Evolutionary conservation across 2,329 filamentous ascomycete species (phyloP), one percentile per base, ranked within the genome.

Genomic region (Paramyrothecium sp.): DNA sequence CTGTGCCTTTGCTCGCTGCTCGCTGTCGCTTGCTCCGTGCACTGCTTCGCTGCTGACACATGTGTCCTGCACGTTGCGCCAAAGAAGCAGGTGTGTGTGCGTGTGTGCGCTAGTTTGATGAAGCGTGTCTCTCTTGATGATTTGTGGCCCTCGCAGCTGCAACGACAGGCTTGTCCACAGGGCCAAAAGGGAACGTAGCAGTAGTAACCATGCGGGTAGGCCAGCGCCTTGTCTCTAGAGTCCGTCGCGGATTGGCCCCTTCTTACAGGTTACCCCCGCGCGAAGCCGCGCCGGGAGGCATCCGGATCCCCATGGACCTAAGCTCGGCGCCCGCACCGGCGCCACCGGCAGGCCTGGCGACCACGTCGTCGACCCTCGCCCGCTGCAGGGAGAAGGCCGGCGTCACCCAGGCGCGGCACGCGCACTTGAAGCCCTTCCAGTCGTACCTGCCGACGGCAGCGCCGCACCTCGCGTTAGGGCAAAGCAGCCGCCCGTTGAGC

Each of bases 381-480:
- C 88, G 90, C 55, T 92, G 89, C 60, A 98, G 79, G 60, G 90
- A 94, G 71, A 99, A 95, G 1, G 90, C 93, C 10, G 95, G 94
- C 53, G 92, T 90, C 21, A 97, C 83, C 94, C 95, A 98, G 60
- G 89, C 86, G 41, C 89, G 87, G 73, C 95, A 99, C 69, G 87
- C 95, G 76, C 95, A 99, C 71, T 87, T 88, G 81, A 97, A 89
- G 16, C 95, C 95, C 71, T 96, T 92, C 95, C 95, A 99, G 54
- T 94, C 90, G 70, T 97, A 99, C 66, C 95, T 90, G 44, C 95
- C 95, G 51, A 98, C 86, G 54, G 91, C 92, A 46, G 90, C 87
- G 51, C 84, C 86, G 73, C 95, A 99, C 67, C 89, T 89, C 10
- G 71, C 58, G 64, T 88, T 90, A 11, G 95, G 94, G 68, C 95